Base-by-base conservation (phyloP, 2,329 filamentous ascomycete genomes). In the Aspergillus hortae region DNA sequence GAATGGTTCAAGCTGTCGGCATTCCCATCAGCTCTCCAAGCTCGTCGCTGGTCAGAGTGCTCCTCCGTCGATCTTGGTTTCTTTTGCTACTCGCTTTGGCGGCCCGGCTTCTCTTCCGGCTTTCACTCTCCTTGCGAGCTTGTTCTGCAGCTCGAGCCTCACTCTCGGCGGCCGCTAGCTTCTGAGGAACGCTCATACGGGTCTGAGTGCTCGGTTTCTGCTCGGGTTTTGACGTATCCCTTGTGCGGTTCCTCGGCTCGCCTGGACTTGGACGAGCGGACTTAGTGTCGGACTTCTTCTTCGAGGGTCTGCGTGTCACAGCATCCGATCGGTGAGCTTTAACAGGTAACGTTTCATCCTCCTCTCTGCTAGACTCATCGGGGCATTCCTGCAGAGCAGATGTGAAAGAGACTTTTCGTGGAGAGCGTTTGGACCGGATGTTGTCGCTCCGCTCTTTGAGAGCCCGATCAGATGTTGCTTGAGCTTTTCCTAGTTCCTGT, bases 31-130 rank as follows among this genome's bases (percentile, higher is more conserved):
- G 58, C 52, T 70, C 68, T 15, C 72, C 74, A 42, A 77, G 61
- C 56, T 77, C 74, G 45, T 74, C 71, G 40, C 62, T 70, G n/a
- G 70, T 75, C 21, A 77, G 61, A 25, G 74, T 77, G 51, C 74
- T 77, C 43, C 74, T 66, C 53, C 74, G 66, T 42, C 67, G 64
- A 32, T 63, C 66, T 19, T 62, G 61, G 43, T 63, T 63, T 46
- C 64, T 60, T 48, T 57, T 38, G 35, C 35, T 61, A 36, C 61
- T 56, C 44, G 45, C 54, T 54, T 66, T 68, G 17, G 62, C 62
- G 11, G 57, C 61, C 46, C 61, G 68, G 55, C 57, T 69, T 57
- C 68, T 59, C 53, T 72, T 73, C 41, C 67, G 66, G 51, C 63
- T 65, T 48, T 71, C 68, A 30, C 58, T 58, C 50, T 68, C 67